Conservation (phyloP, 75 land plant genomes). For the Sequoia sempervirens region DNA sequence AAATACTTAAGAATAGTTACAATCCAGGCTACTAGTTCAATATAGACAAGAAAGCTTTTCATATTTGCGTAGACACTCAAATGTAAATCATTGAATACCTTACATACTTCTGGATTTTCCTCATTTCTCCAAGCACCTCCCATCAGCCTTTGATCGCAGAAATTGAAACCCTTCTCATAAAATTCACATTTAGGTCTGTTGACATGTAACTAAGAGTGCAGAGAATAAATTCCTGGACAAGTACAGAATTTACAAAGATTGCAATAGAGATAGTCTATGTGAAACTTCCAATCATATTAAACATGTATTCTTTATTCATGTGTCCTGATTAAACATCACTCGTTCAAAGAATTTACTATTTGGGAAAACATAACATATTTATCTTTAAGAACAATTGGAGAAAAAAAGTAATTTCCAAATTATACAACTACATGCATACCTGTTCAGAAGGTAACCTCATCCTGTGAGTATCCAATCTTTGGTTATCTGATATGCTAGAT, state of each 20-base stretch:
- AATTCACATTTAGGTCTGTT: conserved; percentile 10
- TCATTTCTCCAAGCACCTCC: conserved; percentile 44
- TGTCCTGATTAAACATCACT: not conserved
- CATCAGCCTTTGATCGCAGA: conserved; percentile 46
- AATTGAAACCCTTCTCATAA: conserved; percentile 49
- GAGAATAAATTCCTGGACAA: not conserved
- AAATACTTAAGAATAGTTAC: not conserved
- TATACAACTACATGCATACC: conserved; percentile 13
- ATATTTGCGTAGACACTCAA: not conserved
- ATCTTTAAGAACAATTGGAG: not conserved
- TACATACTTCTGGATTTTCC: conserved; percentile 39
- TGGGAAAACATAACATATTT: not conserved
- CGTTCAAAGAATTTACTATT: not conserved
- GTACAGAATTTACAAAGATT: not conserved
- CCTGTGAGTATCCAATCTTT: conserved; percentile 30
- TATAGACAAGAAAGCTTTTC: not conserved
- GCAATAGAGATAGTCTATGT: not conserved
- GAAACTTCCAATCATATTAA: not conserved
- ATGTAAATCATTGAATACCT: conserved; percentile 17
- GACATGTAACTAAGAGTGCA: conserved; percentile 6
- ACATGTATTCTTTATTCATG: not conserved
- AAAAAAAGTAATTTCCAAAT: not conserved
- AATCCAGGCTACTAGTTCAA: not conserved
- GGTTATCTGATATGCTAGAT: conserved; percentile 38
- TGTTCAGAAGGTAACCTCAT: conserved; percentile 29